Conservation (phyloP, 2,329 filamentous ascomycete species). For the Capronia epimyces region DNA sequence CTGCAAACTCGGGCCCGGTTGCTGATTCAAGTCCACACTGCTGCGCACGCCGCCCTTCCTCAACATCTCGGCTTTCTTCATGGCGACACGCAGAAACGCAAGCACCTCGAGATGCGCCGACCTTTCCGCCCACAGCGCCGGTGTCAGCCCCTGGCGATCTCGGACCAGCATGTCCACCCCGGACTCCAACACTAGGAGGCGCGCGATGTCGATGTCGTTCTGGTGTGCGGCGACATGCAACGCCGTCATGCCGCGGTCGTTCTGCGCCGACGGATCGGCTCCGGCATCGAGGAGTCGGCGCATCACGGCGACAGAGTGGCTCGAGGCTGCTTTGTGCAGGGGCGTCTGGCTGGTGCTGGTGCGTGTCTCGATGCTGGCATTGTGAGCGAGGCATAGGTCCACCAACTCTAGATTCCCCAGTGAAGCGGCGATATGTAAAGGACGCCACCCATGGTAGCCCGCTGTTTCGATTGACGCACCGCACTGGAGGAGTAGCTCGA, state of each 20-base stretch:
- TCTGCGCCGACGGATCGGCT: conserved; percentile 33
- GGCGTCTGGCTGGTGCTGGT: conserved; percentile 24
- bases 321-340: conserved; percentile 26
- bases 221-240: conserved; percentile 40
- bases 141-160: conserved; percentile 19
- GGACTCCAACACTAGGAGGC: conserved; percentile 35
- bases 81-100: conserved; percentile 19
- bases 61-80: conserved; percentile 9
- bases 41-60: not conserved
- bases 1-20: not conserved
- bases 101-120: conserved; percentile 20
- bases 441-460: conserved; percentile 26
- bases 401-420: conserved; percentile 24
- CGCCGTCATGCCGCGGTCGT: conserved; percentile 35
- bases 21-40: not conserved
- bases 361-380: conserved; percentile 14
- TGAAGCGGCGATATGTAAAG: conserved; percentile 28
- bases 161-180: conserved; percentile 33
- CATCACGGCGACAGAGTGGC: conserved; percentile 21
- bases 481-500: conserved; percentile 22
- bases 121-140: conserved; percentile 24
- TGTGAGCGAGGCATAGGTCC: conserved; percentile 18
- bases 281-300: conserved; percentile 36
- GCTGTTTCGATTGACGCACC: conserved; percentile 23
- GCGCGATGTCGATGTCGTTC: conserved; percentile 37